phyloP scores from a whole-genome alignment of 2,329 filamentous ascomycete species.

The Colletotrichum spaethianum region DNA sequence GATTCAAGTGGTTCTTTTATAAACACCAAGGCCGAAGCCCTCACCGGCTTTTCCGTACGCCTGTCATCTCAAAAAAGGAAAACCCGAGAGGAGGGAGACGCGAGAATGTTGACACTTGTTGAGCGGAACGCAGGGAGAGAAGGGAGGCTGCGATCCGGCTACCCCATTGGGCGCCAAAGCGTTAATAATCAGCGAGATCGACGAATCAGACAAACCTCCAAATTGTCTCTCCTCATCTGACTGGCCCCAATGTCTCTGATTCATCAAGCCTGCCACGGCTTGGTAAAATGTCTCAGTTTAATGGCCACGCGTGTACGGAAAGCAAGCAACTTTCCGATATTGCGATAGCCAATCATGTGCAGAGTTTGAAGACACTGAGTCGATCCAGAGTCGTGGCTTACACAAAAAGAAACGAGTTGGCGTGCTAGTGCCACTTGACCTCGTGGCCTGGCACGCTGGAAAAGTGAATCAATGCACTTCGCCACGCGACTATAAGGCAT shows the following conservation, averaged over 20 bases:
- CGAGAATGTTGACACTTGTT: constrained; percentile 36
- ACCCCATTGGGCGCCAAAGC: constrained; percentile 13
- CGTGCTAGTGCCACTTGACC: constrained; percentile 27
- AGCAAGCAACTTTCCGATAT: constrained; percentile 32
- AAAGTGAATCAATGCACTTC: constrained; percentile 29
- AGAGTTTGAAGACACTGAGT: constrained; percentile 10
- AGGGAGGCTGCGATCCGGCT: constrained; percentile 16
- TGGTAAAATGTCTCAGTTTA: constrained; percentile 24
- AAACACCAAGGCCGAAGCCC: neutral
- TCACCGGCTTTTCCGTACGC: constrained; percentile 1
- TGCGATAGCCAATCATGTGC: constrained; percentile 23
- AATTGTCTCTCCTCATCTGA: constrained; percentile 22
- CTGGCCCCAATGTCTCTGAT: constrained; percentile 34
- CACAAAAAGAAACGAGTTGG: constrained; percentile 24
- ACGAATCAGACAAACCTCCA: constrained; percentile 7
- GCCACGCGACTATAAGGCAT: constrained; percentile 34
- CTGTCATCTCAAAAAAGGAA: neutral
- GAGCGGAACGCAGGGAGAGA: constrained; percentile 38
- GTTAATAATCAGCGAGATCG: constrained; percentile 31
- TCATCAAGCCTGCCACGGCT: constrained; percentile 23
- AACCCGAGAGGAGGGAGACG: neutral
- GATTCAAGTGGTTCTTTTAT: neutral
- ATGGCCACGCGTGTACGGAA: constrained; percentile 19
- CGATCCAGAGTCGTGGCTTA: constrained; percentile 28
- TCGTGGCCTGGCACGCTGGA: constrained; percentile 39